Evolutionary conservation across 1,284 basidiomycete species (phyloP).

Genomic region (Meira miltonrushii): DNA sequence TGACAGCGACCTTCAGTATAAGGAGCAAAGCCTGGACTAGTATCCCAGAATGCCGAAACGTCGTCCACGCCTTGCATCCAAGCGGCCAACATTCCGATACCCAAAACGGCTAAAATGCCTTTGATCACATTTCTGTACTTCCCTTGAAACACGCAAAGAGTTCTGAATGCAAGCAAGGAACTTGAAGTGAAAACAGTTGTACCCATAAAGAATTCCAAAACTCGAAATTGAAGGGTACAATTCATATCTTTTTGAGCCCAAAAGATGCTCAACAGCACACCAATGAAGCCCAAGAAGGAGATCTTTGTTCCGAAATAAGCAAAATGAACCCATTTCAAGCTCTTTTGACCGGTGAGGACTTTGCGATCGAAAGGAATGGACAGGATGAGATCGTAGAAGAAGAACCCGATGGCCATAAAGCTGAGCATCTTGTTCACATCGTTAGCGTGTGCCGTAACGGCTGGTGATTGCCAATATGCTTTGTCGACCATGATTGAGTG

Average conservation of each 20-base stretch:
- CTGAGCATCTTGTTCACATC: not conserved
- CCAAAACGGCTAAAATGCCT: slow-evolving; percentile 18
- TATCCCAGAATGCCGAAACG: slow-evolving; percentile 19
- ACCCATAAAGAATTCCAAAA: slow-evolving; percentile 17
- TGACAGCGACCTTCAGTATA: slow-evolving; percentile 30
- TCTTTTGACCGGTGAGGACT: slow-evolving; percentile 11
- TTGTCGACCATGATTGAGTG: not conserved
- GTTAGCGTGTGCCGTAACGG: not conserved
- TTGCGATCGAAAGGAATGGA: slow-evolving; percentile 10
- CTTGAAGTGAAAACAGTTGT: slow-evolving; percentile 11
- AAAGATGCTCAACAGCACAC: slow-evolving; percentile 4
- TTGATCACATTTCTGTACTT: slow-evolving; percentile 6
- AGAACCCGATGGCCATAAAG: not conserved
- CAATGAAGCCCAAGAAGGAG: slow-evolving; percentile 11
- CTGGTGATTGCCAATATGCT: slow-evolving; percentile 3
- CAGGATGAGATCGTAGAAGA: slow-evolving; percentile 1
- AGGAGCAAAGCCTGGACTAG: slow-evolving; percentile 14
- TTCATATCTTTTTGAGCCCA: slow-evolving; percentile 9
- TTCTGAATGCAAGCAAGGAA: slow-evolving; percentile 13
- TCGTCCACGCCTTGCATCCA: slow-evolving; percentile 35
- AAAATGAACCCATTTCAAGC: slow-evolving; percentile 11
- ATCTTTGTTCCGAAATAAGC: slow-evolving; percentile 18
- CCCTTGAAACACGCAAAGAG: slow-evolving; percentile 13
- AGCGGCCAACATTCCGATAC: slow-evolving; percentile 21
- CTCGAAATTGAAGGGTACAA: slow-evolving; percentile 10